Conservation (phyloP, 2,329 filamentous ascomycete genomes). For the Aspergillus sp. region DNA sequence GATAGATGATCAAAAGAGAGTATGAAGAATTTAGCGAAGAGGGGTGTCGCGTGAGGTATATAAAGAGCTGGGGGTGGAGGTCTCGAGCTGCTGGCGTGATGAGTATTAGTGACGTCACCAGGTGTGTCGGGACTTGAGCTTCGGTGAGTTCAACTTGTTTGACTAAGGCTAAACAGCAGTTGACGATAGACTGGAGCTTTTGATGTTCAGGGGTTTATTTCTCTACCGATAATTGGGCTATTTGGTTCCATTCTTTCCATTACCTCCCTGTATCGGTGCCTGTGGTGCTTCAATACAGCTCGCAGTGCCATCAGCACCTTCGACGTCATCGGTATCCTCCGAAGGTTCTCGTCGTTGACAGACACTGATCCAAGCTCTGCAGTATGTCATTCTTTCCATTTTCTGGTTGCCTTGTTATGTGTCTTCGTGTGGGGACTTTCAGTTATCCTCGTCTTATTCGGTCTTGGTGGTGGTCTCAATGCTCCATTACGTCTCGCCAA, state of each 20-base stretch:
- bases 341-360: slow-evolving; percentile 6
- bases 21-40: neutral
- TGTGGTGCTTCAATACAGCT: neutral
- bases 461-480: neutral
- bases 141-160: neutral
- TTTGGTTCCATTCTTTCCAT: neutral
- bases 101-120: slow-evolving; percentile 23
- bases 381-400: slow-evolving; percentile 4
- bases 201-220: neutral
- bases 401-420: neutral
- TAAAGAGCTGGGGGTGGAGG: neutral
- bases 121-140: neutral
- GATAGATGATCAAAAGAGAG: neutral
- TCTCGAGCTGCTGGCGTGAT: neutral
- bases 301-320: neutral
- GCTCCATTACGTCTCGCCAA: slow-evolving; percentile 18
- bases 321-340: slow-evolving; percentile 24
- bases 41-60: slow-evolving; percentile 11
- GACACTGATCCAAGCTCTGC: neutral
- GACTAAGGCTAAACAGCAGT: neutral
- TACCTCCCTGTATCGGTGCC: neutral
- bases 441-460: slow-evolving; percentile 8
- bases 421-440: neutral
- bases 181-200: neutral
- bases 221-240: neutral